phyloP scores from a whole-genome alignment of 768 basidiomycete species.

The Pulveroboletus sp. region DNA sequence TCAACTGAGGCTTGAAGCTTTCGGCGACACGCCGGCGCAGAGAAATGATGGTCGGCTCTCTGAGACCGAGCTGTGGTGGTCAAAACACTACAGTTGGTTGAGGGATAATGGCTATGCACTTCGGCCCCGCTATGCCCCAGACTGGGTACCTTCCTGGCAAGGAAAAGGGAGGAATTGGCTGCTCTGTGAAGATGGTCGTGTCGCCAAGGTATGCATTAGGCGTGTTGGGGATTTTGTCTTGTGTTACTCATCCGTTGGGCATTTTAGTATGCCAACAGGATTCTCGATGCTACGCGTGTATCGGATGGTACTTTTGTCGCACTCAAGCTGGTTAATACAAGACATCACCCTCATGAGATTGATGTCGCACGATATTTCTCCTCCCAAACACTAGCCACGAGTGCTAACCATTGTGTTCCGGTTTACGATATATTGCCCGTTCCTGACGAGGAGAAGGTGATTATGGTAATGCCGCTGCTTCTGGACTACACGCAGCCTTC shows the following conservation, averaged over 20 bases:
- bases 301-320: constrained; percentile 26
- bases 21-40: not conserved
- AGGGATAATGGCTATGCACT: no score
- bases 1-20: not conserved
- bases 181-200: no score
- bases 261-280: constrained; percentile 4
- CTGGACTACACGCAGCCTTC: constrained; percentile 16
- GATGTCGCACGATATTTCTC: constrained; percentile 26
- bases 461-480: constrained; percentile 36
- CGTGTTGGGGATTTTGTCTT: not conserved
- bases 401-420: constrained; percentile 34
- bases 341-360: constrained; percentile 25
- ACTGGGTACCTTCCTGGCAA: no score
- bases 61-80: constrained; percentile 12
- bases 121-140: no score
- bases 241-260: constrained; percentile 16
- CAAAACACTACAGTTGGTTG: no score
- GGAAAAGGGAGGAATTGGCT: no score
- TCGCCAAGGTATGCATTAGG: not conserved
- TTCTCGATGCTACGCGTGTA: constrained; percentile 28
- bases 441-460: not conserved
- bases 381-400: not conserved
- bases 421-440: constrained; percentile 22
- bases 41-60: not conserved
- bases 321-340: constrained; percentile 26